phyloP scores from a whole-genome alignment of 176 grass and related monocot species.

The Hyparrhenia diplandra region DNA sequence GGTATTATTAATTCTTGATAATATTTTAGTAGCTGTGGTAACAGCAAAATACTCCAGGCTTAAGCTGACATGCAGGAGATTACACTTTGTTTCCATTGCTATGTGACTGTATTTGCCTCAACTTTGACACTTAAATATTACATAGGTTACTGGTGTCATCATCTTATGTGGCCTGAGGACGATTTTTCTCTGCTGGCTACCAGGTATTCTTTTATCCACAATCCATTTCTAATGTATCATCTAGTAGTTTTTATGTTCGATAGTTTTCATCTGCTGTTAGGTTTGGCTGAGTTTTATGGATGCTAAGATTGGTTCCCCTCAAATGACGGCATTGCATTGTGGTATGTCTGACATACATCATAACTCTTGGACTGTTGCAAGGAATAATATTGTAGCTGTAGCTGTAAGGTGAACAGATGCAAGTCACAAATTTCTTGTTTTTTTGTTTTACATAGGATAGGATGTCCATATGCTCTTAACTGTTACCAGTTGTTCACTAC shows the following conservation, averaged over 20 bases:
- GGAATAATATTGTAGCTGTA: neutral
- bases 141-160: neutral
- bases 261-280: neutral
- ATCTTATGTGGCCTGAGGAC: neutral
- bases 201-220: slow-evolving; percentile 26
- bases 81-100: neutral
- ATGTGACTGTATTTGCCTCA: neutral
- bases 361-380: slow-evolving; percentile 8
- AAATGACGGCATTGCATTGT: neutral
- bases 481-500: neutral
- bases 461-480: neutral
- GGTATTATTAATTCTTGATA: neutral
- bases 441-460: neutral
- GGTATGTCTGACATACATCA: neutral
- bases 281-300: slow-evolving; percentile 21
- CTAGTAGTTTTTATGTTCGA: neutral
- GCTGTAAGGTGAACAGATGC: neutral
- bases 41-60: neutral
- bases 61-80: slow-evolving; percentile 16
- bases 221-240: slow-evolving; percentile 3
- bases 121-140: neutral
- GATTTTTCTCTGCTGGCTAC: slow-evolving; percentile 16
- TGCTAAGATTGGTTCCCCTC: neutral
- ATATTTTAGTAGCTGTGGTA: slow-evolving; percentile 4
- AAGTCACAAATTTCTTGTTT: neutral